Base-by-base conservation (phyloP, 345 rosid genomes). In the Hevea brasiliensis region DNA sequence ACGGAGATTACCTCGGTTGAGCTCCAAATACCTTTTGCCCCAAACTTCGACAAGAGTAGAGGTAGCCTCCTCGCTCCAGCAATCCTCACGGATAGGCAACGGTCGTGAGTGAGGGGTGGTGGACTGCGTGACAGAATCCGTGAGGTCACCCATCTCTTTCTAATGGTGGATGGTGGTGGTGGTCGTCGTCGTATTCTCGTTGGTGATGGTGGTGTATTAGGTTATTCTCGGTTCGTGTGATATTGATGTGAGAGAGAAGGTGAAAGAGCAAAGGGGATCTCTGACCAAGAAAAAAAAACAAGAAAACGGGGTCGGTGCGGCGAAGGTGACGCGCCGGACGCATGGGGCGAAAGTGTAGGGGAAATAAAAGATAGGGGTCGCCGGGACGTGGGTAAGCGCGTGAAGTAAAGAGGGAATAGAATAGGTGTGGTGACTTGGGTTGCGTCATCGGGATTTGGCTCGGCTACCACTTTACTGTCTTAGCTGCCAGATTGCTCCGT, bases 11-110 rank as follows among this genome's bases (percentile, higher is more conserved):
- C 99, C 99, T 1, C 99, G 89, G 85, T 78, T 90, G 47, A 96
- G 97, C 64, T 93, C 94, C 55, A 96, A 35, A 79, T 87, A 96
- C 29, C 98, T 94, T 45, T 85, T 72, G 18, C 99, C 99, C 99
- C 99, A 96, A 21, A 94, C 89, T 63, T 91, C 93, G 72, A 96
- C 88, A 40, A 96, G 96, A 55, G 99, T 96, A 50, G 89, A 86
- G 18, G 97, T 96, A 29, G 99, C 99, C 67, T 91, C 99, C 79
- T 93, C 98, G 80, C 94, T 91, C 99, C 99, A 96, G 86, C 96
- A 96, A 70, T 96, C 99, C 47, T 96, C 99, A 3, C 99, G 90
- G 61, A 89, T 86, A 3, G 99, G 92, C 8, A 90, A 18, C 6
- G 83, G 68, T 1, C 83, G 83, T 23, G 83, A 80, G 70, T 76